Base-by-base conservation (phyloP, 306 rosid species). In the Rosa persica region DNA sequence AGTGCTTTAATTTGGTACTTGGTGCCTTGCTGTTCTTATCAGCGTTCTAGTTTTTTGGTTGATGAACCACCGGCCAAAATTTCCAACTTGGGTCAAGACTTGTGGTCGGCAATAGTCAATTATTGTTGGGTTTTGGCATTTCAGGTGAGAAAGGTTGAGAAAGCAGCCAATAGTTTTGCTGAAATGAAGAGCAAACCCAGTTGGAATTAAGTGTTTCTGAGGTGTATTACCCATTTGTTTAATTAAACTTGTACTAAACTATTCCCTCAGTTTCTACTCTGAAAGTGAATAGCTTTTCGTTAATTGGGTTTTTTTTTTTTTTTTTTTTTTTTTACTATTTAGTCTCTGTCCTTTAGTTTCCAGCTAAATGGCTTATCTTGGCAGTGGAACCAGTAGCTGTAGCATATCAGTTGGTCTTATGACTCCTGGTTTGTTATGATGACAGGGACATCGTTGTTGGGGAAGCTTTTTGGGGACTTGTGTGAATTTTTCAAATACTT, bases 401-500 rank as follows among this genome's bases (percentile, higher is more conserved):
- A 54, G 72, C 17, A 64, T 49, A 38, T 36, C 61, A 47, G 67
- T 58, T 67, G 68, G 57, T 77, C 30, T 12, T 30, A 46, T 66
- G 72, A 23, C 25, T 38, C 0, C 6, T 4, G 6, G 48, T 75
- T 72, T 81, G 79, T 81, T 82, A 43, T 76, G 8, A 1, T 70
- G 92, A 90, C 73, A 81, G 57, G 68, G 93, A 87, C 89, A 55
- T 57, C 43, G 12, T 76, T 65, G 22, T 70, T 34, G 48, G 60
- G 70, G 66, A 80, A 66, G 76, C 70, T 46, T 80, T 81, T 68
- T 38, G 42, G 52, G 67, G 20, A 39, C 57, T 79, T 34, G 30
- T 68, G 71, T 8, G 8, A 76, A n/a, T 79, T n/a, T 82, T 81
- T 66, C 70, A 66, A 79, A 82, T 55, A 12, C 64, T 83, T 74